Conservation (phyloP, 1,139 yeast species). For the Hemisphaericaspora lyxosophila region DNA sequence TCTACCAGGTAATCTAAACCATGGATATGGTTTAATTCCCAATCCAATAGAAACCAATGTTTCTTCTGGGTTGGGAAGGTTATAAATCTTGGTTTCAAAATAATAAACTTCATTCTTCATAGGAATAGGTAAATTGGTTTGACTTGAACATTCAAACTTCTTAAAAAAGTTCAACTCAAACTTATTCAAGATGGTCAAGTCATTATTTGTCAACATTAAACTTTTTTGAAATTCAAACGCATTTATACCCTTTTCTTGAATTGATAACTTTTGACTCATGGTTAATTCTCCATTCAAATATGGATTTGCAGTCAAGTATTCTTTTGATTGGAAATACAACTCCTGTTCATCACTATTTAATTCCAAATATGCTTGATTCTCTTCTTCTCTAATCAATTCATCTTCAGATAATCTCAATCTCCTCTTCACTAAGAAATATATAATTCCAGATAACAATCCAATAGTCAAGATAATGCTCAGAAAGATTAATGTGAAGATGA, state of each 20-base stretch:
- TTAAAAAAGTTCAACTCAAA: slow-evolving; percentile 75
- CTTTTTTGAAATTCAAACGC: slow-evolving; percentile 94
- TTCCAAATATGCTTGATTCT: slow-evolving; percentile 58
- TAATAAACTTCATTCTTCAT: slow-evolving; percentile 84
- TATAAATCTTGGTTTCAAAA: slow-evolving; percentile 71
- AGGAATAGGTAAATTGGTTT: slow-evolving; percentile 87
- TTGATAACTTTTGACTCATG: slow-evolving; percentile 53
- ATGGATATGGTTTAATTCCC: slow-evolving; percentile 54
- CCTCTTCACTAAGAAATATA: slow-evolving; percentile 14
- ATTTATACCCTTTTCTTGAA: slow-evolving; percentile 87
- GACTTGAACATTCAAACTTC: slow-evolving; percentile 72
- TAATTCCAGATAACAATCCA: slow-evolving; percentile 12
- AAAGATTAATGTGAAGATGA: slow-evolving; percentile 14
- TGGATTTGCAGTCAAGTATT: slow-evolving; percentile 56
- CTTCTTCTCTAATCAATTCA: slow-evolving; percentile 62
- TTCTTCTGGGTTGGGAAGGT: slow-evolving; percentile 55
- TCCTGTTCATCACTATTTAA: slow-evolving; percentile 76
- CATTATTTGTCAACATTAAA: slow-evolving; percentile 56
- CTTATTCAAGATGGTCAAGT: slow-evolving; percentile 63
- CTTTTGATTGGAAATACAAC: slow-evolving; percentile 70
- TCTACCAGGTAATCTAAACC: slow-evolving; percentile 59
- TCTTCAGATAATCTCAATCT: slow-evolving; percentile 37
- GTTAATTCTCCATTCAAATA: slow-evolving; percentile 45
- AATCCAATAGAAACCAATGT: slow-evolving; percentile 48
- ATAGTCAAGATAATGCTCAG: slow-evolving; percentile 15